Evolutionary conservation across 2,329 filamentous ascomycete genomes (phyloP), one percentile per base, ranked within the genome.

Genomic region (Aplosporella prunicola): DNA sequence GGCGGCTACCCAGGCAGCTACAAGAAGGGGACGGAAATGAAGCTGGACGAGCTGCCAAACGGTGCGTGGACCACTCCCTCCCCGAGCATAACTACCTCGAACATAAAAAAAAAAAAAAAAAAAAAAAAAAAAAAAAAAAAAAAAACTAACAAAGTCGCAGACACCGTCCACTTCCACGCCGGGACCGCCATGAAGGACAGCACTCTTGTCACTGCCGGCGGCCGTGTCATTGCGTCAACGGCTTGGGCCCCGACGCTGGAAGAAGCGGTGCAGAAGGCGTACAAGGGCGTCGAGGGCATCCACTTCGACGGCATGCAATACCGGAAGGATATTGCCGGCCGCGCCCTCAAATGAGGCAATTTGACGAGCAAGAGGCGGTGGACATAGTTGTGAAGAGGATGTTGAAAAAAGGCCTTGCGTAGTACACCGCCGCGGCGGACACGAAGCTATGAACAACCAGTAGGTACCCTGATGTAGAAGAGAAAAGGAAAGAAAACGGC

Each of bases 181-280:
- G 91, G 91, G 18, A 98, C 91, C 3, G 71, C 71, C 25, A 66
- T 73, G 8, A 65, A 67, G 14, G 71, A 76, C 23, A 67, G 64
- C 13, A 68, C 78, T 44, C 68, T 96, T 14, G 72, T 78, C 52
- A 89, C 86, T 0, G 74, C 82, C 1, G 91, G 91, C 31, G 91
- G 91, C 1, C 79, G 91, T 40, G 91, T 98, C 22, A 94, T 98
- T 53, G 88, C 89, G 11, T 79, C 86, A n/a, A 93, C 84, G 24
- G 83, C 88, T 2, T 82, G 79, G 2, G 82, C 77, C 1, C 69
- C 72, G 1, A 82, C 79, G 9, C 74, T 98, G 1, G 76, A 85
- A 51, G 79, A 82, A 35, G 91, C 91, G 0, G 85, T 96, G 1
- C 74, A 80, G 51, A 82, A 81, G 55, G 87, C 87, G n/a, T 98